Percentiles rank a stretch among this genome's conserved stretches.
Conservation (phyloP, 495 filamentous ascomycete species). For the Lasiosphaeria ovina region DNA sequence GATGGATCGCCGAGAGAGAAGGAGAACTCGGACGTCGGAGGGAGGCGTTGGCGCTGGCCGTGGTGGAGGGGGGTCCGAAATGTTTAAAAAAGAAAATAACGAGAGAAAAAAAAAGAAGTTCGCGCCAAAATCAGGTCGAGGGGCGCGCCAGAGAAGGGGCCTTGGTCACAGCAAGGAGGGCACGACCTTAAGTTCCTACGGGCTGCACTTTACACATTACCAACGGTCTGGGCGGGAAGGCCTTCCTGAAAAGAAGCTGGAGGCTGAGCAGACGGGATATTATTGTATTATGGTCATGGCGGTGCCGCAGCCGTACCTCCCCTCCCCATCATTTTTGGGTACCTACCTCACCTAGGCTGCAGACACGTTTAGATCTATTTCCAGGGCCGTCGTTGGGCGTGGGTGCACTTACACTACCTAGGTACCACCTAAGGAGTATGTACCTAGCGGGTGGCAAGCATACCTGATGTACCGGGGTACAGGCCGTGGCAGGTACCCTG, state of each 20-base stretch:
- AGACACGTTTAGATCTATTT: conserved; percentile 25
- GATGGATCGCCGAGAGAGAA: conserved; percentile 7
- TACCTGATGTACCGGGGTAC: conserved; percentile 7
- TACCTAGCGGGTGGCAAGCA: conserved; percentile 9
- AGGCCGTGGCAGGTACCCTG: conserved; percentile 24
- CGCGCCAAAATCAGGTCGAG: conserved; percentile 10
- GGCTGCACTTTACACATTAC: not conserved
- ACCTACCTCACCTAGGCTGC: conserved; percentile 8
- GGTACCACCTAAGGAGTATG: not conserved
- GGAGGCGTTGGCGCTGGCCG: conserved; percentile 5
- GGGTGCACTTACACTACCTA: not conserved
- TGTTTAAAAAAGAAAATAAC: conserved; percentile 6
- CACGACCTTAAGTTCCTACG: not conserved
- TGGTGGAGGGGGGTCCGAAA: not conserved
- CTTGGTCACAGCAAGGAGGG: not conserved
- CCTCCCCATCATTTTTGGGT: conserved; percentile 15
- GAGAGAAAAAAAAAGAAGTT: not conserved
- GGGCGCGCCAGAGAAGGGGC: conserved; percentile 1
- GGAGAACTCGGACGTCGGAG: conserved; percentile 7
- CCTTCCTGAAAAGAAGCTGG: conserved; percentile 7
- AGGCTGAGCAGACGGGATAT: conserved; percentile 3
- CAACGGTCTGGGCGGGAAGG: conserved; percentile 4
- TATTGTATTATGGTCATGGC: conserved; percentile 12
- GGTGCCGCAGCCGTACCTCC: conserved; percentile 18
- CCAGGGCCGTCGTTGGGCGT: conserved; percentile 23